phyloP scores from a whole-genome alignment of 163 green algal species.

The Prototheca wickerhamii region DNA sequence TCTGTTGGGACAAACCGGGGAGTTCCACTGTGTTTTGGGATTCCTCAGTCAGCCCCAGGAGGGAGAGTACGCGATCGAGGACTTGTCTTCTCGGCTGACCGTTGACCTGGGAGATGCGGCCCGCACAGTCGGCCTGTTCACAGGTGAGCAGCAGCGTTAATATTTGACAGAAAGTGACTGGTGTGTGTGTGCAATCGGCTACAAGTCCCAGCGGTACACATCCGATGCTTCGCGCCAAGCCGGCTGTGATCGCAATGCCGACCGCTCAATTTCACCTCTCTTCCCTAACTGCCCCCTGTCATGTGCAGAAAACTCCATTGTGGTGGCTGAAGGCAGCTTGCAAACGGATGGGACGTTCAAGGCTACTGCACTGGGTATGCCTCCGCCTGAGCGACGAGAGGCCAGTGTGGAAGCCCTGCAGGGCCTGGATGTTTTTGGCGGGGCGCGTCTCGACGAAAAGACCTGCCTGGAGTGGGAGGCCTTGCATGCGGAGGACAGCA shows the following conservation, averaged over 20 bases:
- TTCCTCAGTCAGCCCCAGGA: constrained; percentile 67
- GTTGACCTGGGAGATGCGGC: constrained; percentile 63
- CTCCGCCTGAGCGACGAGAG: constrained; percentile 57
- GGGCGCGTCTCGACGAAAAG: constrained; percentile 20
- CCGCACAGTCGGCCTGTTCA: constrained; percentile 51
- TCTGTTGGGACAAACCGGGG: constrained; percentile 52
- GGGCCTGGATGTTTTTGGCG: constrained; percentile 74
- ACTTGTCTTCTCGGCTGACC: constrained; percentile 61
- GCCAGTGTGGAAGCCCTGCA: constrained; percentile 43
- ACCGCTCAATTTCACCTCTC: too few species aligned
- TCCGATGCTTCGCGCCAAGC: too few species aligned
- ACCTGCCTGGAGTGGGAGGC: constrained; percentile 17
- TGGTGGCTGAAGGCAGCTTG: constrained; percentile 77
- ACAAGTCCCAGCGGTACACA: too few species aligned
- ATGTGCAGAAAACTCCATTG: constrained; percentile 79
- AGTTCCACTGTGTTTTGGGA: constrained; percentile 56
- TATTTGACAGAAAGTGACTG: too few species aligned
- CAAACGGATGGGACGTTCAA: constrained; percentile 63
- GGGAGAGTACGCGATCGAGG: constrained; percentile 70
- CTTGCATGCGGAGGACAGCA: constrained; percentile 34
- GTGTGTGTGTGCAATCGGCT: too few species aligned
- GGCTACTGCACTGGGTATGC: constrained; percentile 61
- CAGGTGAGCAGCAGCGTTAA: constrained; percentile 8
- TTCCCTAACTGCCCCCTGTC: too few species aligned
- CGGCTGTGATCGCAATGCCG: too few species aligned